A percentile compares a stretch with the other conserved stretches of the same genome.
Conservation (phyloP, 148 eudicot species). For the Silene uniflora region DNA sequence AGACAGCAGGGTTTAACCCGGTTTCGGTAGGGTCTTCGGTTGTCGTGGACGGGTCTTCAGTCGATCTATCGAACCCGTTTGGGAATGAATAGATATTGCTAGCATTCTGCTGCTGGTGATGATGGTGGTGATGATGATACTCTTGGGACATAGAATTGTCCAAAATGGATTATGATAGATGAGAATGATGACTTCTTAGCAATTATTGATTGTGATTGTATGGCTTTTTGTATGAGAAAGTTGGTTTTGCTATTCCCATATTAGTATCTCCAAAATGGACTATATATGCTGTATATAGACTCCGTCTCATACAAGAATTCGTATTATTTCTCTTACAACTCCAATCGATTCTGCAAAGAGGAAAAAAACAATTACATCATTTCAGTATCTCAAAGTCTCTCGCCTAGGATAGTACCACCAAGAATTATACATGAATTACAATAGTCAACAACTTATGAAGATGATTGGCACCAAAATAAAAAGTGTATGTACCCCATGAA, state of each 20-base stretch:
- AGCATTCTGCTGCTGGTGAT: constrained; percentile 1
- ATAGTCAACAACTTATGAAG: not conserved
- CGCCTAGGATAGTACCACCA: not conserved
- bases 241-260: constrained; percentile 33
- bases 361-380: not conserved
- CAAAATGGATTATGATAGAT: not conserved
- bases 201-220: constrained; percentile 5
- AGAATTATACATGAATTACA: too few species aligned
- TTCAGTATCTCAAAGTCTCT: not conserved
- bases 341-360: not conserved
- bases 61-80: constrained; percentile 26
- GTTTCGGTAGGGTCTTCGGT: not conserved
- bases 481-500: too few species aligned
- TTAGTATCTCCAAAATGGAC: not conserved
- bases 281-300: not conserved
- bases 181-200: not conserved
- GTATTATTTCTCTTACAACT: not conserved
- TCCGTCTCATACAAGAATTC: not conserved
- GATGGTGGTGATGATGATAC: constrained; percentile 30
- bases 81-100: constrained; percentile 28
- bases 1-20: not conserved
- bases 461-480: not conserved
- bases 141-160: constrained; percentile 59
- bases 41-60: constrained; percentile 15
- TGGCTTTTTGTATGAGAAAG: constrained; percentile 17